Evolutionary conservation across 306 rosid species (phyloP).

Genomic region (Vigna reflexopilosa): DNA sequence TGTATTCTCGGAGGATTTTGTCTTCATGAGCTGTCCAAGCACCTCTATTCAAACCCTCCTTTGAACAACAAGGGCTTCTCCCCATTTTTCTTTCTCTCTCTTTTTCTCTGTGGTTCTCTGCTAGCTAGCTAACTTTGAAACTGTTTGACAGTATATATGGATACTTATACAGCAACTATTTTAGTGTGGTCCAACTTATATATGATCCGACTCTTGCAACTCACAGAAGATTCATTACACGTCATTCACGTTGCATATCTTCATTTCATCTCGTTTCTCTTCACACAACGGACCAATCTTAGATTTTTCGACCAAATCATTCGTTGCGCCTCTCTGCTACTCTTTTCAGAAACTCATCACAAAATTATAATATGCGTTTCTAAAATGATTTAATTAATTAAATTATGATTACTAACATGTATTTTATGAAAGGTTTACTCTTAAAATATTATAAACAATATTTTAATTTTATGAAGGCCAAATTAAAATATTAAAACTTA

Average conservation of each 20-base stretch:
- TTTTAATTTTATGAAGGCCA: no score
- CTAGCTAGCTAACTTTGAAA: background rate
- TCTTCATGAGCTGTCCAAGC: conserved; percentile 66
- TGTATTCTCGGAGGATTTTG: conserved; percentile 53
- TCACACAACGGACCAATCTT: background rate
- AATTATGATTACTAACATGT: no score
- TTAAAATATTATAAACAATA: no score
- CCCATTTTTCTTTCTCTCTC: conserved; percentile 47
- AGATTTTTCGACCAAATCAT: background rate
- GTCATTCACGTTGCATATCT: background rate
- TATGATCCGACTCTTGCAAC: background rate
- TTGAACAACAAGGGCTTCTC: conserved; percentile 64
- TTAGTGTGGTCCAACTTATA: background rate
- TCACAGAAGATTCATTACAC: background rate
- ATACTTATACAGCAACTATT: background rate
- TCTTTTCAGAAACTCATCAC: no score
- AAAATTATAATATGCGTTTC: no score
- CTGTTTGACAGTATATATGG: background rate
- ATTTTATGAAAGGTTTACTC: no score
- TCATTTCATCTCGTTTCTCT: background rate
- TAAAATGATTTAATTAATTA: no score
- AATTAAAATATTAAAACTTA: no score
- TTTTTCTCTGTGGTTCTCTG: background rate
- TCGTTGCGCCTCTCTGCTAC: no score
- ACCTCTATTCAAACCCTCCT: conserved; percentile 64